Conservation (phyloP, 2,329 filamentous ascomycete genomes). For the Colletotrichum sansevieriae region DNA sequence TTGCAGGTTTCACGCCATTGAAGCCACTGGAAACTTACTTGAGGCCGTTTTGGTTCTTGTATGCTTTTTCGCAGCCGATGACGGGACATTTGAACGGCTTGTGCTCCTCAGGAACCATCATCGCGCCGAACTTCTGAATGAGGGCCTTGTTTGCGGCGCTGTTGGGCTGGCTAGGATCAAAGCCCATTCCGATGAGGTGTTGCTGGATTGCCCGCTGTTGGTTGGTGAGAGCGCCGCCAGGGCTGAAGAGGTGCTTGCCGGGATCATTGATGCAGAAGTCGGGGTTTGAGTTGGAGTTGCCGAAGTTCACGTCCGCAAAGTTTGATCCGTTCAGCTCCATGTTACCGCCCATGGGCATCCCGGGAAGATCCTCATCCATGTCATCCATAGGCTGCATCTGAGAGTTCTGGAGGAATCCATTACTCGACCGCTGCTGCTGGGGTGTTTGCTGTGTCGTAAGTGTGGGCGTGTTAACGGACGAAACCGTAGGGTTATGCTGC, state of each 20-base stretch:
- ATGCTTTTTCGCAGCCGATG: constrained; percentile 98
- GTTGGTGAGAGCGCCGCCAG: constrained; percentile 78
- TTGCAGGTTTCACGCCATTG: not conserved
- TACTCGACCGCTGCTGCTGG: constrained; percentile 56
- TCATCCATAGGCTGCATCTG: constrained; percentile 76
- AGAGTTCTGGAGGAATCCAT: constrained; percentile 60
- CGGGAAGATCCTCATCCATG: constrained; percentile 80
- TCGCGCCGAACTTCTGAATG: constrained; percentile 69
- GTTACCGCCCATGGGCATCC: constrained; percentile 72
- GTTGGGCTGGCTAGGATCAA: constrained; percentile 82
- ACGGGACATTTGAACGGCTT: constrained; percentile 99
- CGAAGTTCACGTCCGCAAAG: constrained; percentile 67
- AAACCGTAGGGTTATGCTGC: constrained; percentile 95
- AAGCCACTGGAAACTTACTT: constrained; percentile 74
- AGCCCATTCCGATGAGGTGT: constrained; percentile 78
- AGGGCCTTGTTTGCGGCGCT: constrained; percentile 76
- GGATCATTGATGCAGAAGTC: constrained; percentile 88
- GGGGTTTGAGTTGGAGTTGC: constrained; percentile 58
- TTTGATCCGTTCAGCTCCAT: constrained; percentile 67
- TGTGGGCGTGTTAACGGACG: constrained; percentile 95
- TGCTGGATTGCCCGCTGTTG: constrained; percentile 74
- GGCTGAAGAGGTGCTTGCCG: constrained; percentile 91
- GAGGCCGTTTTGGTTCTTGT: constrained; percentile 98
- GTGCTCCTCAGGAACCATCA: constrained; percentile 86
- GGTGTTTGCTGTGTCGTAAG: constrained; percentile 81